phyloP scores from a whole-genome alignment of 371 early-diverging fungal species.

The Actinomortierella wolfii region DNA sequence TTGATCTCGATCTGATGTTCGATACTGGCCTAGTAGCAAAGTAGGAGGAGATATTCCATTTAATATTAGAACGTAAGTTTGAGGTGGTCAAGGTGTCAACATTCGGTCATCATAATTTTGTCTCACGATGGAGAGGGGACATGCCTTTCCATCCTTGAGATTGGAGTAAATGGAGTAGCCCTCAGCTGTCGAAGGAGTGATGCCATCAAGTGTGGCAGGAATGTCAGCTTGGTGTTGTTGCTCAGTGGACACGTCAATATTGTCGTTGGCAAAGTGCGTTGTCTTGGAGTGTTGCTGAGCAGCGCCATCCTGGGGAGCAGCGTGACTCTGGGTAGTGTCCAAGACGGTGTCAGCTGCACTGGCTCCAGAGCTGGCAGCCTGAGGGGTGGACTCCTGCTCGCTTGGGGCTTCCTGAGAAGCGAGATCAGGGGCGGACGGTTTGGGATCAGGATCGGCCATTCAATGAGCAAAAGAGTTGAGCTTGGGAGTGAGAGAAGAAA shows the following conservation, averaged over 20 bases:
- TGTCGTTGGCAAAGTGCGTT: not conserved
- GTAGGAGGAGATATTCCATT: not conserved
- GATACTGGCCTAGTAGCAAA: conserved; percentile 25
- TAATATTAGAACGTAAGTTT: not conserved
- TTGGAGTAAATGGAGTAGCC: conserved; percentile 47
- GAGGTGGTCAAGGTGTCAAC: not conserved
- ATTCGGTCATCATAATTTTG: not conserved
- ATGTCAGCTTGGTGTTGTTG: not conserved
- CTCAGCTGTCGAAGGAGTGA: conserved; percentile 14
- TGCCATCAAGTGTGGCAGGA: conserved; percentile 2
- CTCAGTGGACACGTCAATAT: not conserved
- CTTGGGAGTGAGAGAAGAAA: too few species aligned
- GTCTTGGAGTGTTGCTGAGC: not conserved
- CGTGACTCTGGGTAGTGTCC: too few species aligned
- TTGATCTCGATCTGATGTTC: conserved; percentile 48
- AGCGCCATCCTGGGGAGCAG: too few species aligned
- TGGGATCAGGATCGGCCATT: too few species aligned
- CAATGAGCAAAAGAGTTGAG: too few species aligned
- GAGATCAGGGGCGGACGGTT: too few species aligned
- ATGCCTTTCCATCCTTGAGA: conserved; percentile 43
- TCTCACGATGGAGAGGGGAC: not conserved
- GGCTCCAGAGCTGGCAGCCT: too few species aligned
- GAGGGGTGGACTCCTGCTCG: too few species aligned
- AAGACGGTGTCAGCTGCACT: too few species aligned
- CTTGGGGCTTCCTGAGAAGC: too few species aligned